These are phyloP conservation scores for Tolypocladium paradoxum DNA, from an alignment of 2,329 filamentous ascomycete species.

Conservation along the genomic window DNA sequence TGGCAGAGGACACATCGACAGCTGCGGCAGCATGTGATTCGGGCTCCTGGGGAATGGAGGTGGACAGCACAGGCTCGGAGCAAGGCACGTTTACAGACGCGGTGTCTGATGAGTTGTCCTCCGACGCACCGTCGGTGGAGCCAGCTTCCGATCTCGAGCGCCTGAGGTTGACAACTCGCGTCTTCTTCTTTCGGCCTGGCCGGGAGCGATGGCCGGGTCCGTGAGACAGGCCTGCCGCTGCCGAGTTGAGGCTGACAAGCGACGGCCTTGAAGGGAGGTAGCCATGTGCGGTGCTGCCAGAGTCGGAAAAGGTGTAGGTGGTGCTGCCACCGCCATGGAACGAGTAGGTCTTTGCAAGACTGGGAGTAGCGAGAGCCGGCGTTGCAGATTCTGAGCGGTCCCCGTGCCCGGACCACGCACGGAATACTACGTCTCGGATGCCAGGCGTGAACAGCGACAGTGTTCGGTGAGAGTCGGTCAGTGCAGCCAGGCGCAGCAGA, in stretches of 20 bases:
- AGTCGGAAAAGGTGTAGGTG: conserved; percentile 65
- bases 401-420: conserved; percentile 76
- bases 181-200: conserved; percentile 68
- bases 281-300: conserved; percentile 51
- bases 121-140: conserved; percentile 37
- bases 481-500: conserved; percentile 65
- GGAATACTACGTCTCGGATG: conserved; percentile 83
- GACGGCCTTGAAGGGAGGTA: conserved; percentile 59
- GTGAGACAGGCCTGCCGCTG: conserved; percentile 51
- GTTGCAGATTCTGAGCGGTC: conserved; percentile 55
- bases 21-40: conserved; percentile 32
- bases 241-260: conserved; percentile 49
- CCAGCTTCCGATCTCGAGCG: conserved; percentile 45
- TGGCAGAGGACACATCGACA: conserved; percentile 19
- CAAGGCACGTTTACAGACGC: conserved; percentile 46
- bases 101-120: conserved; percentile 40
- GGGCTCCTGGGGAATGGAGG: conserved; percentile 48
- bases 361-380: conserved; percentile 36
- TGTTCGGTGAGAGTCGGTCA: conserved; percentile 83
- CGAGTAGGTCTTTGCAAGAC: conserved; percentile 53
- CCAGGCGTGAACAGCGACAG: conserved; percentile 83
- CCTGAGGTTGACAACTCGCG: conserved; percentile 71
- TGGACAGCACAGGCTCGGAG: conserved; percentile 48
- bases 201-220: conserved; percentile 51
- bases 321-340: conserved; percentile 46